Evolutionary conservation across 768 basidiomycete species (phyloP), one percentile per base, ranked within the genome.

Genomic region (Epithele typhae): DNA sequence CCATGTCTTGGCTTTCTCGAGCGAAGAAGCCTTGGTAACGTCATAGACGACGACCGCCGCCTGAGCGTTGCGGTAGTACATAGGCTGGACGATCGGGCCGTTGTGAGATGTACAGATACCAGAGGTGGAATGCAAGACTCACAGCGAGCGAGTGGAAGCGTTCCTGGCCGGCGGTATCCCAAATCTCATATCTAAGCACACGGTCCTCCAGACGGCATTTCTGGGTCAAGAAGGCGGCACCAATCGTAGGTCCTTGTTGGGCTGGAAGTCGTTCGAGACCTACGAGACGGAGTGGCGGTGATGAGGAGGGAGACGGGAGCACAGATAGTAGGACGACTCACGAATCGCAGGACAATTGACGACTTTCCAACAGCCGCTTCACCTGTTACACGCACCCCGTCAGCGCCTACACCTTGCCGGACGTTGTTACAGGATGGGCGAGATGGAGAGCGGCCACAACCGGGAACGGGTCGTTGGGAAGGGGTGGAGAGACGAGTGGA

Each of bases 1-100:
- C 96, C 96, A 99, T 24, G 94, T 92, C 74, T 98, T 97, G 45
- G 96, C 96, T 67, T 98, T 98, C 67, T 98, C 95, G 48, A 99
- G 76, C 60, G 92, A 95, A 47, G 87, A 79, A 37, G 91, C 88
- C 68, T 97, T 96, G 40, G 95, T 98, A 46, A 98, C 84, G 64
- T 98, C 96, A 66, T 97, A 98, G 17, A 98, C 95, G 8, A 99
- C 96, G 34, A 98, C 93, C 25, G 95, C 95, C 3, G 95, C 94
- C 65, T 94, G 91, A 7, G 95, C 92, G 60, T 98, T 97, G 60
- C 96, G 89, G 67, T 96, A 97, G 66, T 96, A 96, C 95, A 98
- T 98, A 37, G 96, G 95, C 88, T 91, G 46, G 43, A 21, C 2
- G 10, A 25, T 35, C 18, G 5, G 25, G 37, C 50, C 51, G 45